phyloP scores from a whole-genome alignment of 129 eudicot genomes.

The Cynara cardunculus region DNA sequence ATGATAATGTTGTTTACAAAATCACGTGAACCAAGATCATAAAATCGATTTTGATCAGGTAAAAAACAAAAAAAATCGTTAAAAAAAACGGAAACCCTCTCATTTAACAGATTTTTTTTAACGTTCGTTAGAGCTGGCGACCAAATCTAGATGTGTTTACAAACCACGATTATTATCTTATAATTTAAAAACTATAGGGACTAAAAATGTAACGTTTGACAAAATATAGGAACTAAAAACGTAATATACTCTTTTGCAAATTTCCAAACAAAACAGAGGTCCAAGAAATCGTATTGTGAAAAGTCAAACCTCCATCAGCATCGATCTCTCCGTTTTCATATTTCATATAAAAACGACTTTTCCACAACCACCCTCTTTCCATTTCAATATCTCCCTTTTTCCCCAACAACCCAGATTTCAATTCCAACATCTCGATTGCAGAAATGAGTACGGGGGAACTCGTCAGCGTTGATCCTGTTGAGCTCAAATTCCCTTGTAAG shows the following conservation, averaged over 20 bases:
- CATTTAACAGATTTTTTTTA: too few relatives aligned
- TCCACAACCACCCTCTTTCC: neutral
- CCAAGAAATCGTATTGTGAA: neutral
- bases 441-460: constrained; percentile 77
- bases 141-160: too few relatives aligned
- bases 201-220: neutral
- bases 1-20: too few relatives aligned
- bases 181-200: too few relatives aligned
- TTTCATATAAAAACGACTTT: neutral
- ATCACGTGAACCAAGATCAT: too few relatives aligned
- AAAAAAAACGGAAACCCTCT: too few relatives aligned
- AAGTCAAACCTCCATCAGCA: neutral
- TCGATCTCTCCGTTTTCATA: constrained; percentile 27
- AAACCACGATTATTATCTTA: too few relatives aligned
- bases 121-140: too few relatives aligned
- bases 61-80: too few relatives aligned
- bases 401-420: constrained; percentile 4
- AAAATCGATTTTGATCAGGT: too few relatives aligned
- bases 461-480: constrained; percentile 67
- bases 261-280: neutral
- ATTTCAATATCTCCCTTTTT: neutral
- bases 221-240: neutral
- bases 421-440: neutral
- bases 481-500: constrained; percentile 83
- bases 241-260: neutral